Evolutionary conservation across 768 basidiomycete species (phyloP), one percentile per base, ranked within the genome.

Genomic region (Galerina sulciceps): DNA sequence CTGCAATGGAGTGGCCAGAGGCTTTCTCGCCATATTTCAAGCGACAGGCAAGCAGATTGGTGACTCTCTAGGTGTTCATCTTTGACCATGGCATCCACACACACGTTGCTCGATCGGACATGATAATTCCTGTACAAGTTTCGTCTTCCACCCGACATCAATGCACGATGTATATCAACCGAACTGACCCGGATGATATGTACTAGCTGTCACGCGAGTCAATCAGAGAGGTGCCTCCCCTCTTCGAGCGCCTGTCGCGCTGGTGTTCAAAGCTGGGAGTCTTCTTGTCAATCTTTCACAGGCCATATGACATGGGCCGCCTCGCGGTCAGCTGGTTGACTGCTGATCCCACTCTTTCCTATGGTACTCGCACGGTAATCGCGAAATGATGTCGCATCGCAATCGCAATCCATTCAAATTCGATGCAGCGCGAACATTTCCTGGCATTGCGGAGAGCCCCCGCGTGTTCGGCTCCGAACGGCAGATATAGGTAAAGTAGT

Each of bases 381-480:
- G 45, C 18, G 45, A 22, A 47, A 14, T 47, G 20, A 31, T 31
- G n/a, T 14, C 17, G 44, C n/a, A 13, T 15, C 20, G 14, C 45
- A 31, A 22, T 20, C 31, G 11, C 44, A 22, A 47, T 47, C 45
- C 20, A 47, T 23, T 47, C 20, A 47, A 47, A 47, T 47, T 47
- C 43, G 18, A 44, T 17, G 17, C 10, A 47, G 22, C 45, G 31
- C 20, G 20, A 47, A 15, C 17, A 15, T 4, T 18, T 42, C 40
- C 40, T 15, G 6, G 15, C 15, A 42, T 18, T 18, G 15, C n/a
- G 15, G 34, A n/a, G 14, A 51, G 38, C n/a, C n/a, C 26, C 35
- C 40, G 17, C 20, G 34, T 14, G 31, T 48, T 53, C 58, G 58
- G 58, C 44, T 48, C 58, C 58, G 58, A 54, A 55, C 26, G 43